Evolutionary conservation across 257 asterid species (phyloP), one percentile per base, ranked within the genome.

Genomic region (Asclepias syriaca): DNA sequence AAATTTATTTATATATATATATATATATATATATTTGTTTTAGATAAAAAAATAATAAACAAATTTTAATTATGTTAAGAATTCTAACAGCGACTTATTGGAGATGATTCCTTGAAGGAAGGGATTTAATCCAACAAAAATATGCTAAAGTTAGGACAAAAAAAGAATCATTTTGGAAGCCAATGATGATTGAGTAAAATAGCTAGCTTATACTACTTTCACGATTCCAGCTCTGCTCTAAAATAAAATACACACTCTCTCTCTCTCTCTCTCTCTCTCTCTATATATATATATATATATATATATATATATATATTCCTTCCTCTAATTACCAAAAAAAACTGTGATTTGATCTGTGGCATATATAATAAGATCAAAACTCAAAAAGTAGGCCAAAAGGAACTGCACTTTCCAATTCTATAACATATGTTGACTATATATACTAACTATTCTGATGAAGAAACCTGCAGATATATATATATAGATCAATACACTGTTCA

Each of bases 101-200:
- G 39, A 34, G 5, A 34, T 29, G 39, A 34, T 34, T 34, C 39
- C 39, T 34, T 34, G 0, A 2, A 34, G 34, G 34, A 29, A 34
- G 40, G 18, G 65, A 49, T 48, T 51, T 5, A 6, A 80, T 87
- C 80, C 82, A 18, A 50, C 81, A 72, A 70, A 67, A 73, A 60
- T 58, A 71, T 66, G 56, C 78, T 75, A 43, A 8, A 11, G 11
- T 43, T 43, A 64, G 74, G 78, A 71, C 70, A 78, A 75, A 75
- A 4, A 55, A 27, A 56, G 65, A 71, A 84, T 86, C 87, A 69
- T 80, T 83, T 50, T 88, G 86, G 39, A 51, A 66, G 55, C 51
- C 57, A 59, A 76, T 79, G 71, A 75, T 58, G 75, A 75, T 75
- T 22, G 49, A 6, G 48, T 55, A 40, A 64, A 22, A 34, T 14